Conservation (phyloP, 768 basidiomycete species). For the Termitomyces heimii region DNA sequence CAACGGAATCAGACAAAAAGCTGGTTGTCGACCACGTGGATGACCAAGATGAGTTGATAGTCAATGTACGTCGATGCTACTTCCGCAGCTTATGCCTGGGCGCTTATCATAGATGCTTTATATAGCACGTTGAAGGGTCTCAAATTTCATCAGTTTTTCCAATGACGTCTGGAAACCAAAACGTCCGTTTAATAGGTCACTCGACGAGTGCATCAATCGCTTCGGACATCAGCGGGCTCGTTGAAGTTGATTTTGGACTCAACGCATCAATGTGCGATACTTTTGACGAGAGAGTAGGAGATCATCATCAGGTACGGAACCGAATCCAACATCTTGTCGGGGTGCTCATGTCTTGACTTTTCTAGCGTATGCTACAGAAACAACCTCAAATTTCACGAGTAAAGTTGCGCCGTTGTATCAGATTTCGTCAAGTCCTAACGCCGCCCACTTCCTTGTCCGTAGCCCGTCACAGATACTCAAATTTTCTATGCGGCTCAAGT, state of each 20-base stretch:
- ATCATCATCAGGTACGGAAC: not conserved
- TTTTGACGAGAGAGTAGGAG: not conserved
- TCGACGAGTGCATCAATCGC: not conserved
- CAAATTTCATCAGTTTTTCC: not conserved
- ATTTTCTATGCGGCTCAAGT: not conserved
- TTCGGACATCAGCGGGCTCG: not conserved
- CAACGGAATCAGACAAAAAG: not conserved
- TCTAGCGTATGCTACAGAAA: not conserved
- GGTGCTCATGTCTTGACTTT: not conserved
- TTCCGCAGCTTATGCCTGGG: not conserved
- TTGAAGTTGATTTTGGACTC: not conserved
- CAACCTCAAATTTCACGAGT: not conserved
- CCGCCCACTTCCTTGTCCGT: not conserved
- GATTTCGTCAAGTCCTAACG: not conserved
- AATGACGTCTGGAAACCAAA: not conserved
- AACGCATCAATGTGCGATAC: not conserved
- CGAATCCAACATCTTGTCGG: not conserved
- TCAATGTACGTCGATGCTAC: not conserved
- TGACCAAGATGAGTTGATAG: not conserved
- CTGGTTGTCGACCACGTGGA: not conserved
- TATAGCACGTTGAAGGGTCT: not conserved
- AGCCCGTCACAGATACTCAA: not conserved
- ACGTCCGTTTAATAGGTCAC: not conserved
- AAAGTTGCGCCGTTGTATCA: not conserved
- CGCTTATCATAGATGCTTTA: not conserved